phyloP scores from a whole-genome alignment of 2,329 filamentous ascomycete genomes.

The Lanzia echinophila region DNA sequence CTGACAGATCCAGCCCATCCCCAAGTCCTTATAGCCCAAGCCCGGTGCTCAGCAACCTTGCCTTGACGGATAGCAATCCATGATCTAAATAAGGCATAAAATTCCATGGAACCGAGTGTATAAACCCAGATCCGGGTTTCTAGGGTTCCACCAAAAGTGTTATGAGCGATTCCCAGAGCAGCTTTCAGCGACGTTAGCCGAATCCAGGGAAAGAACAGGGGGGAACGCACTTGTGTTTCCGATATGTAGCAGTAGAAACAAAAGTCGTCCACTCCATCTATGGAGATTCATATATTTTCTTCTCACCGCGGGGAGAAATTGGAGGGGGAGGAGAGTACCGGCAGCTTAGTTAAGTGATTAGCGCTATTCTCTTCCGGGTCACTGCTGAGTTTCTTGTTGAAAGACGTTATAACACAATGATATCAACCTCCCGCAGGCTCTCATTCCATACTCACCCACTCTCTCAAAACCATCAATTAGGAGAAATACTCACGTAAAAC shows the following conservation, averaged over 20 bases:
- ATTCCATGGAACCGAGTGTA: background rate
- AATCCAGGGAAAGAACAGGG: too few relatives aligned
- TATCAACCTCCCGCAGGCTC: too few relatives aligned
- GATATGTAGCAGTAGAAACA: background rate
- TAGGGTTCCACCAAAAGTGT: background rate
- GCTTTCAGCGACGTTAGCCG: background rate
- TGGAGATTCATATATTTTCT: background rate
- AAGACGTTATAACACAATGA: too few relatives aligned
- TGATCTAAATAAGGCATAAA: background rate
- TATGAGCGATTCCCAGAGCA: background rate
- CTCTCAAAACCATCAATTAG: too few relatives aligned
- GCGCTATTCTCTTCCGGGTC: too few relatives aligned
- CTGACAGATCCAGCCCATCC: slow-evolving; percentile 1
- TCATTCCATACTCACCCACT: too few relatives aligned
- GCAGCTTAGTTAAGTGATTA: background rate
- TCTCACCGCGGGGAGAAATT: slow-evolving; percentile 3
- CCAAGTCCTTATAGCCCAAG: slow-evolving; percentile 8
- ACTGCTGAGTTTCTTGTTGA: too few relatives aligned
- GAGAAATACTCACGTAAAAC: slow-evolving; percentile 1
- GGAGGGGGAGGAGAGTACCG: slow-evolving; percentile 3
- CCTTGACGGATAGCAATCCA: background rate
- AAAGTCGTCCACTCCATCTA: background rate
- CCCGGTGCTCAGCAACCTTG: background rate
- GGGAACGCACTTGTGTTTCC: background rate
- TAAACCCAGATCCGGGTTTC: slow-evolving; percentile 3